Evolutionary conservation across 768 basidiomycete genomes (phyloP).

Genomic region (Boletus subparvulus): DNA sequence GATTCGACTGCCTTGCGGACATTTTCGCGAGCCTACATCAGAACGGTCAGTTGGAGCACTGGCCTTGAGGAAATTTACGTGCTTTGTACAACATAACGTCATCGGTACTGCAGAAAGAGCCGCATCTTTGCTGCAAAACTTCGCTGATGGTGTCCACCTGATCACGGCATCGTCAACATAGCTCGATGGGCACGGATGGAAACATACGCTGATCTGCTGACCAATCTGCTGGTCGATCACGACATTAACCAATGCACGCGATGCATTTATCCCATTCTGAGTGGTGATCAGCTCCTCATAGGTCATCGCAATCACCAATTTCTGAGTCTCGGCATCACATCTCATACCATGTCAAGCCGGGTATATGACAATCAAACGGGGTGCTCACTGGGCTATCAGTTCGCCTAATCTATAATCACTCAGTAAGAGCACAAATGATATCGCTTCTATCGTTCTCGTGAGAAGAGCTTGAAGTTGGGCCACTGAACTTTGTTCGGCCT

Average conservation of each 20-base stretch:
- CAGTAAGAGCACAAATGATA: constrained; percentile 89
- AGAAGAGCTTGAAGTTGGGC: constrained; percentile 73
- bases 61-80: constrained; percentile 14
- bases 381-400: constrained; percentile 71
- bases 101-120: constrained; percentile 96
- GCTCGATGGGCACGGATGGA: background rate
- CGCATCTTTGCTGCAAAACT: constrained; percentile 89
- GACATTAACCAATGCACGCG: constrained; percentile 87
- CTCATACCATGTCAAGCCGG: constrained; percentile 37
- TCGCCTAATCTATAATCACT: constrained; percentile 90
- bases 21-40: constrained; percentile 82
- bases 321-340: constrained; percentile 72
- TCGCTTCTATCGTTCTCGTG: constrained; percentile 85
- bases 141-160: constrained; percentile 98
- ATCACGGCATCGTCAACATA: constrained; percentile 9
- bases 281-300: constrained; percentile 87
- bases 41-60: constrained; percentile 1
- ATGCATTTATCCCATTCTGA: constrained; percentile 82
- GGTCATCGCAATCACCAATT: constrained; percentile 64
- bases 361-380: background rate
- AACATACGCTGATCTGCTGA: constrained; percentile 86
- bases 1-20: constrained; percentile 87
- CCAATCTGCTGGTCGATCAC: constrained; percentile 98
- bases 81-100: constrained; percentile 98
- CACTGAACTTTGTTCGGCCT: constrained; percentile 86